A percentile compares a stretch with the other conserved stretches of the same genome.
Conservation (phyloP, 306 rosid genomes). For the Hippophae gyantsensis region DNA sequence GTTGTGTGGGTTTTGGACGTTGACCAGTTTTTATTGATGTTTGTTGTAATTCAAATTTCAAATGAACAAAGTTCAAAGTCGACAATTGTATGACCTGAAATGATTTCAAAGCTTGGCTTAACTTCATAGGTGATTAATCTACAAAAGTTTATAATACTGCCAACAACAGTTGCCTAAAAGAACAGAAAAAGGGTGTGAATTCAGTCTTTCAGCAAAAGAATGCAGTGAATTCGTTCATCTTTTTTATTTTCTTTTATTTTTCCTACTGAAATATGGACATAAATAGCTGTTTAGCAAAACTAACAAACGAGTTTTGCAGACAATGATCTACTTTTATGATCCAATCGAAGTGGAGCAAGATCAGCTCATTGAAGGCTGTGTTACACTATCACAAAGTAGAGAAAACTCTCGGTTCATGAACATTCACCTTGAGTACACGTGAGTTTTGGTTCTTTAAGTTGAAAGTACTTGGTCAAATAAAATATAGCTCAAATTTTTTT, state of each 20-base stretch:
- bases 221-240: background rate
- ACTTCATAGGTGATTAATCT: no score
- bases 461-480: background rate
- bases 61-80: no score
- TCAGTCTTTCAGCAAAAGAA: no score
- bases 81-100: no score
- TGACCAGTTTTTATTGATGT: no score
- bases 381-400: slow-evolving; percentile 79
- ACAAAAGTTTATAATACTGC: no score
- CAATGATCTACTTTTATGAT: slow-evolving; percentile 80
- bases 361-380: slow-evolving; percentile 84
- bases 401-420: slow-evolving; percentile 96
- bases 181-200: no score
- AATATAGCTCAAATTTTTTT: slow-evolving; percentile 5
- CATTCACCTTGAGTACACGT: slow-evolving; percentile 88
- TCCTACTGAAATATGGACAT: background rate
- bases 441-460: slow-evolving; percentile 29
- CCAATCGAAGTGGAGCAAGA: slow-evolving; percentile 96
- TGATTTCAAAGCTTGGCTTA: no score
- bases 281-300: background rate
- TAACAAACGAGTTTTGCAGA: slow-evolving; percentile 48
- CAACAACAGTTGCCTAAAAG: no score
- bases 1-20: no score
- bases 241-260: background rate
- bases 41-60: no score